Base-by-base conservation (phyloP, 2,329 filamentous ascomycete species). In the Xylariomycetidae sp. region DNA sequence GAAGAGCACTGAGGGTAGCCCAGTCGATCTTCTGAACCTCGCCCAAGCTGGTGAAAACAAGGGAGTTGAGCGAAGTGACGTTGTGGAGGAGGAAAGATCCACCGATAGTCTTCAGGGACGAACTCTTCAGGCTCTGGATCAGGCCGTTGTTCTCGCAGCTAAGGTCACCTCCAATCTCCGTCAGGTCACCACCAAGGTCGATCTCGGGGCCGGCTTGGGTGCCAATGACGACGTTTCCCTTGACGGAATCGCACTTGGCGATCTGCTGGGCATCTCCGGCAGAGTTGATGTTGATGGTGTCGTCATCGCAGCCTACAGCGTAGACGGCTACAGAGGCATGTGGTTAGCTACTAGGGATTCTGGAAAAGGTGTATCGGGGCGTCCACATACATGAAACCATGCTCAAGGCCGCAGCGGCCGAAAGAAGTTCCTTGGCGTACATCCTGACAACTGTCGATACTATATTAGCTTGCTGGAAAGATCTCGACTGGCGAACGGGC, bases 31-130 rank as follows among this genome's bases (percentile, higher is more conserved):
- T 63, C 46, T 75, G 73, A 42, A 93, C 79, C 20, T 64, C 64
- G 41, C 62, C 71, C 38, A 98, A 78, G 17, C 65, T 53, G 37
- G 71, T 64, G 65, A 95, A 80, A 47, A 62, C 67, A 39, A 96
- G 68, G 35, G 67, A 73, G 49, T 72, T 76, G 35, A 98, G 71
- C 22, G 76, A 65, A 42, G 80, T 85, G 36, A 87, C 68, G 46
- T 76, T 76, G 48, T 73, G 65, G 43, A 96, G 66, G 38, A 65
- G 61, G 68, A 95, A 88, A n/a, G 58, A 61, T 30, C 82, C 79
- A 29, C 70, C 72, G 54, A 98, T 84, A 31, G 65, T 64, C 44
- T 64, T 56, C 44, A 96, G 70, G 35, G 71, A 68, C 41, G 64
- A 58, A 43, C 77, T 82, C 33, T 66, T 61, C 40, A 95, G 61